Percentiles rank a stretch among this genome's conserved stretches.
Evolutionary conservation across 1,284 basidiomycete genomes (phyloP).

Genomic region (Cutaneotrichosporon sp.): DNA sequence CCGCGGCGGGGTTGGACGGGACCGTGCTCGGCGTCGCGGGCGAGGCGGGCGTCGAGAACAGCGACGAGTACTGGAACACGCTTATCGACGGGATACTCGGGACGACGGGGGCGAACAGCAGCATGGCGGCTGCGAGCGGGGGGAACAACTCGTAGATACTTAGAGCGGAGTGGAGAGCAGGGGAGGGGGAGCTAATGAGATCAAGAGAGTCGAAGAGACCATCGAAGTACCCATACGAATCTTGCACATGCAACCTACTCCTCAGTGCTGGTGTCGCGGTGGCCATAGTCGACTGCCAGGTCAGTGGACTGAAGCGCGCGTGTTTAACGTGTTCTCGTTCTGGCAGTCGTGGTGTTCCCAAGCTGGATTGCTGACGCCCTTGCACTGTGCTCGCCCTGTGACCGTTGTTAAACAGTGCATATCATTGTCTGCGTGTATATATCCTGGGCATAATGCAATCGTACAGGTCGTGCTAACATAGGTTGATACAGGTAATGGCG

Average conservation of each 20-base stretch:
- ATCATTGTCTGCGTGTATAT: background rate
- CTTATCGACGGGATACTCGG: slow-evolving; percentile 45
- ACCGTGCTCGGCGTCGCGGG: slow-evolving; percentile 15
- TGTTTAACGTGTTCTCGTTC: no score
- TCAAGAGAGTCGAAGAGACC: background rate
- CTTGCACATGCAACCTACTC: no score
- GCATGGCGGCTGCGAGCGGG: slow-evolving; percentile 3
- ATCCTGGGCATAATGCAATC: background rate
- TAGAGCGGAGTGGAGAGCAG: background rate
- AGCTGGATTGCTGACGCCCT: no score
- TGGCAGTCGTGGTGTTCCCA: no score
- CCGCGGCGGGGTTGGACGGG: slow-evolving; percentile 18
- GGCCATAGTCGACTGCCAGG: no score
- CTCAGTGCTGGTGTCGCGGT: background rate
- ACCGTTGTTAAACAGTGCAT: no score
- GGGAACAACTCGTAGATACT: slow-evolving; percentile 4
- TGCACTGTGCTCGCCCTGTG: no score
- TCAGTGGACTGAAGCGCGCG: no score
- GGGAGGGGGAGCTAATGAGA: background rate
- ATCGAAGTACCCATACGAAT: background rate
- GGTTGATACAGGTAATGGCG: background rate
- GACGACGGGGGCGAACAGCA: slow-evolving; percentile 11
- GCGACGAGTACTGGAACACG: slow-evolving; percentile 54
- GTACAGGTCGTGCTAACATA: background rate
- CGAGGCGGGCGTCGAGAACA: slow-evolving; percentile 31